Evolutionary conservation across 495 filamentous ascomycete genomes (phyloP).

Genomic region (Podospora conica): DNA sequence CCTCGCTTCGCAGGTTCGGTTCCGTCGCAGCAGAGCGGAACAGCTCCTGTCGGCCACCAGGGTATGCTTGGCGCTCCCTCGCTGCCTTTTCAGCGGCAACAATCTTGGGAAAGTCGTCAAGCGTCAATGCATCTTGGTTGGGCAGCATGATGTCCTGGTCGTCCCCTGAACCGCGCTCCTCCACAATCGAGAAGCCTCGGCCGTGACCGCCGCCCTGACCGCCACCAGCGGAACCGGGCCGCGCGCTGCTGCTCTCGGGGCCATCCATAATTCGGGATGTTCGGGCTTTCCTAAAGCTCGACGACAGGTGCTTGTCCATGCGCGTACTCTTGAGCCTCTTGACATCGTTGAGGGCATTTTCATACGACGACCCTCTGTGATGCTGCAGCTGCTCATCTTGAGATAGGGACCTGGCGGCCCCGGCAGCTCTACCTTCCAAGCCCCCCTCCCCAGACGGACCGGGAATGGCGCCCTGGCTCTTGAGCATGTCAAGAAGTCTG

Average conservation of each 20-base stretch:
- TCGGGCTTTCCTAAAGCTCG: constrained; percentile 81
- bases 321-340: constrained; percentile 83
- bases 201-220: constrained; percentile 50
- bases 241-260: constrained; percentile 67
- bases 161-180: constrained; percentile 71
- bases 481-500: constrained; percentile 77
- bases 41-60: constrained; percentile 66
- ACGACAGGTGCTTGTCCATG: constrained; percentile 87
- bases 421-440: constrained; percentile 54
- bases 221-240: constrained; percentile 73
- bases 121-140: constrained; percentile 81
- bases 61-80: constrained; percentile 73
- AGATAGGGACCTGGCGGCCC: constrained; percentile 61
- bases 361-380: constrained; percentile 70
- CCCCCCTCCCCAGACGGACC: constrained; percentile 64
- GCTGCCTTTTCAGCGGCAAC: constrained; percentile 89
- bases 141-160: constrained; percentile 77
- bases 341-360: constrained; percentile 94
- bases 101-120: constrained; percentile 97
- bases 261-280: constrained; percentile 91
- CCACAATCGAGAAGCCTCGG: constrained; percentile 68
- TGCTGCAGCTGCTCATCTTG: constrained; percentile 53
- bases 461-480: constrained; percentile 71
- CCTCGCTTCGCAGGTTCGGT: constrained; percentile 46
- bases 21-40: constrained; percentile 59